Evolutionary conservation across 2,329 filamentous ascomycete genomes (phyloP), one percentile per base, ranked within the genome.

Genomic region (Aspergillus caelatus): DNA sequence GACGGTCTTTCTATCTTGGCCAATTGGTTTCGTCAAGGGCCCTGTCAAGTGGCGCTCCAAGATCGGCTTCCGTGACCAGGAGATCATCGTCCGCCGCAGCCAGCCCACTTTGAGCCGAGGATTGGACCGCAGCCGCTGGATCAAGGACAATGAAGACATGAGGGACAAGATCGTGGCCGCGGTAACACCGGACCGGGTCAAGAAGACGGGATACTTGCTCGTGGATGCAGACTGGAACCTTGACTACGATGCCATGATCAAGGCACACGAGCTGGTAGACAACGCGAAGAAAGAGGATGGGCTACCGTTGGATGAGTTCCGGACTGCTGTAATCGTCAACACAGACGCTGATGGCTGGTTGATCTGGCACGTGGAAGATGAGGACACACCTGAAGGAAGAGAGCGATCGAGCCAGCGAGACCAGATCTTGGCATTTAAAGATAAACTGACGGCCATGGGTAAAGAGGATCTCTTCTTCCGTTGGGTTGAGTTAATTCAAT

Each of bases 401-500:
- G 66, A 63, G 5, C 68, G 70, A 28, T 79, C 78, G 60, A 75
- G 75, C 52, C 76, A 79, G 57, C 72, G 78, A 3, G 86, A 88
- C 66, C 92, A 95, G 78, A 89, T 97, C 10, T 86, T 95, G 66
- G 85, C 86, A 3, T 96, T 97, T 76, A 89, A 92, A 70, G 90
- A 95, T 50, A 88, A 88, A 23, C 83, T 97, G 69, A 84, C 86
- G 1, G 84, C 84, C 3, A 83, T 95, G 77, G 93, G 91, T 50
- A 96, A 97, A 79, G 94, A 97, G 77, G 88, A 91, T 67, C 77
- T 97, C 59, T 97, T 97, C 80, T 97, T 91, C 80, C 88, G 90
- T 61, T 97, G 93, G 93, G 91, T 97, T 56, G 94, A 97, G 81
- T 86, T 96, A 73, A 89, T 97, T 57, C 93, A 97, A 79, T 96